A percentile compares a stretch with the other conserved stretches of the same genome.
These are phyloP conservation scores for Fraxinus velutina DNA, from an alignment of 305 asterid species.

Conservation along the genomic window DNA sequence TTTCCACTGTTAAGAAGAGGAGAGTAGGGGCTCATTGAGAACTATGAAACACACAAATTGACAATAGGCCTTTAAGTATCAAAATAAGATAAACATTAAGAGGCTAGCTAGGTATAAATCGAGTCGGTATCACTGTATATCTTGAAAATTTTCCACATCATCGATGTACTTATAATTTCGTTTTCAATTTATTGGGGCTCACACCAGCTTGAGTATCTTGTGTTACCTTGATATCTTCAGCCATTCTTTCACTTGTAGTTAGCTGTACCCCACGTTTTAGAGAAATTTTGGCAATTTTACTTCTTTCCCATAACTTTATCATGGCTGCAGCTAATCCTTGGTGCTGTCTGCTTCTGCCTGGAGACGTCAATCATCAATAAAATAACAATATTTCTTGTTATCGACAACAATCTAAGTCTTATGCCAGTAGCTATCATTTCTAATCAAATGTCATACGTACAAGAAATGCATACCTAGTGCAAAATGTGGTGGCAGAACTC, in stretches of 20 bases:
- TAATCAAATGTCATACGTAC: slow-evolving; percentile 14
- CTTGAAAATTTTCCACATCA: not conserved
- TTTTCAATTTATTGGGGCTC: not conserved
- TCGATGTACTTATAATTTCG: not conserved
- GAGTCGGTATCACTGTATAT: not conserved
- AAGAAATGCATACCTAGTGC: slow-evolving; percentile 63
- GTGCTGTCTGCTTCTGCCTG: slow-evolving; percentile 98
- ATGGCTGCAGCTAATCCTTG: slow-evolving; percentile 94
- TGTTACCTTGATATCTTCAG: slow-evolving; percentile 92
- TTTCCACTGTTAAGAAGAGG: not conserved
- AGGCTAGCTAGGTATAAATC: slow-evolving; percentile 2
- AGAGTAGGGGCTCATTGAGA: not conserved
- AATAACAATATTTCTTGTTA: not conserved
- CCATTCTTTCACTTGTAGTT: slow-evolving; percentile 97
- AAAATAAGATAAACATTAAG: not conserved
- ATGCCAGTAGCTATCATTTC: not conserved
- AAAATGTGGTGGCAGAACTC: slow-evolving; percentile 89
- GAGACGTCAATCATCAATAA: slow-evolving; percentile 22
- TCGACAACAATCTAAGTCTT: not conserved
- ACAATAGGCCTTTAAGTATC: not conserved
- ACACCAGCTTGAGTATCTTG: slow-evolving; percentile 18
- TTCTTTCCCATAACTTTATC: slow-evolving; percentile 86
- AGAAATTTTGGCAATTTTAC: slow-evolving; percentile 83
- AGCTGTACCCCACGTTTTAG: slow-evolving; percentile 94
- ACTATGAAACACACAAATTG: slow-evolving; percentile 5